Conservation (phyloP, 768 basidiomycete genomes). For the Leccinum fibrillosum region DNA sequence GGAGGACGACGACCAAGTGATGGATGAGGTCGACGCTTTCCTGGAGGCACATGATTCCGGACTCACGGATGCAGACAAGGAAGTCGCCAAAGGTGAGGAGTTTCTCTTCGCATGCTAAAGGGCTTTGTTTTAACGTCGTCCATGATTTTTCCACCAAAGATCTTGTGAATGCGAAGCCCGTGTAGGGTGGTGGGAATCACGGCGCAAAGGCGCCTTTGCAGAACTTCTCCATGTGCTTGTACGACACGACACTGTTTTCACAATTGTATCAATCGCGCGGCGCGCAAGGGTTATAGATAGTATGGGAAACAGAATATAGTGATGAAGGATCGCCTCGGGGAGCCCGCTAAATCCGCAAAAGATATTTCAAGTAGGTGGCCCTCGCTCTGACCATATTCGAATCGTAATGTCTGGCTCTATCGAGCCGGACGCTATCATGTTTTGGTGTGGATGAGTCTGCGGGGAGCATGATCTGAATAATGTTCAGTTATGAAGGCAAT, state of each 20-base stretch:
- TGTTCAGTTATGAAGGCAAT: neutral
- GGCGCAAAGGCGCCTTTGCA: neutral
- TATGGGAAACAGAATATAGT: slow-evolving; percentile 4
- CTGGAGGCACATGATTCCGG: too few species aligned
- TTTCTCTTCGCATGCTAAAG: too few species aligned
- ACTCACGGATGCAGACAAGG: too few species aligned
- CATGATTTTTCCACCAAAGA: slow-evolving; percentile 34
- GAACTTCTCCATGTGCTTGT: slow-evolving; percentile 11
- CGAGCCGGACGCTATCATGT: slow-evolving; percentile 85
- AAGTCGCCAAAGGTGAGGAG: too few species aligned
- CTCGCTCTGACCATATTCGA: slow-evolving; percentile 74
- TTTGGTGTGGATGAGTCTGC: slow-evolving; percentile 81
- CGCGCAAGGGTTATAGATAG: slow-evolving; percentile 1
- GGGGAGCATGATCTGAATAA: neutral
- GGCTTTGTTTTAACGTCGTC: too few species aligned
- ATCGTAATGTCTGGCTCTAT: slow-evolving; percentile 82
- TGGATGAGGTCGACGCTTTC: too few species aligned
- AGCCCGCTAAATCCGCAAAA: neutral
- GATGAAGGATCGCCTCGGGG: slow-evolving; percentile 1
- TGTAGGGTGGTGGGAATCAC: slow-evolving; percentile 22
- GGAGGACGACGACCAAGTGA: too few species aligned
- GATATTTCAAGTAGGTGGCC: slow-evolving; percentile 10
- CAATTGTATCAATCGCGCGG: slow-evolving; percentile 6
- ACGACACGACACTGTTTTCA: slow-evolving; percentile 3
- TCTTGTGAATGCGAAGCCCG: slow-evolving; percentile 57